Percentiles rank a stretch among this genome's conserved stretches.
phyloP scores from a whole-genome alignment of 169 alveolate species.

The Amoebophrya sp. region DNA sequence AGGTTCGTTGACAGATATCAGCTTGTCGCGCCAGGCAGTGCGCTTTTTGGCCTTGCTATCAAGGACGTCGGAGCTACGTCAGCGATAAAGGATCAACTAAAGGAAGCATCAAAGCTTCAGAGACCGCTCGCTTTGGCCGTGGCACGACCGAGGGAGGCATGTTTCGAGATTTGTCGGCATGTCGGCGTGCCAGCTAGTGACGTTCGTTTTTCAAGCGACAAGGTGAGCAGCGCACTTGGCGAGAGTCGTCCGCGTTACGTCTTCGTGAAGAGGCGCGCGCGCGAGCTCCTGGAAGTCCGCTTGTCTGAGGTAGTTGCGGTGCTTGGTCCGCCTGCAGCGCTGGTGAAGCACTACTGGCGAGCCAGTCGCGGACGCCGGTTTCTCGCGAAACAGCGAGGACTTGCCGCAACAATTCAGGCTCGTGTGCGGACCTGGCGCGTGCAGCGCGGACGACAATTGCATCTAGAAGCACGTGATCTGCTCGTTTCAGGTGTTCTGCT shows the following conservation, averaged over 20 bases:
- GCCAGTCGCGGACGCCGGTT: neutral
- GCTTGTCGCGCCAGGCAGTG: neutral
- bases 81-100: neutral
- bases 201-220: neutral
- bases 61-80: neutral
- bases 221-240: neutral
- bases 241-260: neutral
- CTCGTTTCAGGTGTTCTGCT: neutral
- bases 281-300: neutral
- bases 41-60: neutral
- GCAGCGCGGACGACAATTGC: neutral
- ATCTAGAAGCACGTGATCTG: neutral
- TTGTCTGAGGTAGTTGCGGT: neutral
- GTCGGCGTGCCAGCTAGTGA: neutral
- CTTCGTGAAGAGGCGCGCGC: neutral
- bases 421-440: neutral
- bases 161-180: neutral
- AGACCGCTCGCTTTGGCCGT: neutral
- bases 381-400: neutral
- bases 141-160: neutral
- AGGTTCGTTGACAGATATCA: neutral
- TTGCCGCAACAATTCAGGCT: neutral
- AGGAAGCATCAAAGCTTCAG: neutral
- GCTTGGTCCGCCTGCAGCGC: neutral
- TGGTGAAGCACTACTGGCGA: neutral